Evolutionary conservation across 768 basidiomycete species (phyloP), one percentile per base, ranked within the genome.

Genomic region (Termitomyces sp.): DNA sequence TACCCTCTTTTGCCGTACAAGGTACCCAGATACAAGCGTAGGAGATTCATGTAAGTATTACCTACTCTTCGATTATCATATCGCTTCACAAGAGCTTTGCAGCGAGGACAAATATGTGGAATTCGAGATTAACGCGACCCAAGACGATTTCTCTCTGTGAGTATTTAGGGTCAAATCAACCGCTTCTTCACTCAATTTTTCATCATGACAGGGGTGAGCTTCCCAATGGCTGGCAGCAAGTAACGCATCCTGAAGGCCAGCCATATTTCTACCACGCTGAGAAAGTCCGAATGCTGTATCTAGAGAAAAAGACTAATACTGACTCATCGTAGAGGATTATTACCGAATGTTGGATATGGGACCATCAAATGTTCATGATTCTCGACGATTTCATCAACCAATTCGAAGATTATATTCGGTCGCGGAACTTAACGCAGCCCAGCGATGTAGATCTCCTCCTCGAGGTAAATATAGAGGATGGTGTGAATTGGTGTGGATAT

Each of bases 21-120:
- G 41, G 46, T 61, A 6, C 56, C 56, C 13, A 57, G 62, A 45
- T 63, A 60, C 30, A 57, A 60, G 15, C 55, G 62, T 24, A n/a
- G 45, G 3, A 47, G 58, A 24, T 50, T 50, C 12, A 63, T 63
- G 62, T 57, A 9, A 46, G 58, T 39, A 6, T 13, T 33, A 5
- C 20, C 18, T 6, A 5, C 18, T n/a, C 15, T n/a, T 24, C 3
- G 13, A 15, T 24, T n/a, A 7, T 9, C 36, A 27, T 8, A 12
- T 31, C 12, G 27, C 27, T 33, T 34, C 5, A 24, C 5, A 8
- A 42, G 22, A 30, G 3, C 44, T 15, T 36, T 12, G 15, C 16
- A 60, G 46, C 33, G 15, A 30, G 13, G 36, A 52, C 7, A 47
- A 34, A 20, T 2, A 2, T 12, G 54, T 44, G 6, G 18, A 27